Evolutionary conservation across 108 stramenopile genomes (phyloP).

Genomic region (Nitzschia inconspicua): DNA sequence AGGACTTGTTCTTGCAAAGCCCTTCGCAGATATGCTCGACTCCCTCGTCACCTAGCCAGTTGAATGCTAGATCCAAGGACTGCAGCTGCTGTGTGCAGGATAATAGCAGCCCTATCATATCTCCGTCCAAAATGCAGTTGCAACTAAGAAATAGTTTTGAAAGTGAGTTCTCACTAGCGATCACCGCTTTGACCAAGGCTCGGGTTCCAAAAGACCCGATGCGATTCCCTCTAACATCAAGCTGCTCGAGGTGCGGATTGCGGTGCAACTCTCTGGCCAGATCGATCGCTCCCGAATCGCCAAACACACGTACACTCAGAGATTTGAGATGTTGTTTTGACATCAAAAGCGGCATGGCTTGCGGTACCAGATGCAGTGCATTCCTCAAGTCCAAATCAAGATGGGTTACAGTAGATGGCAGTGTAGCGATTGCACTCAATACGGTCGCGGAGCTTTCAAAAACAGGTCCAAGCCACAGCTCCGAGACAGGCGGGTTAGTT

Average conservation of each 20-base stretch:
- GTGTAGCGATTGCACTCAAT: background rate
- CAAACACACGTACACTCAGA: slow-evolving; percentile 28
- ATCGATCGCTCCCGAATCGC: slow-evolving; percentile 21
- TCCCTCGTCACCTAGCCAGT: slow-evolving; percentile 24
- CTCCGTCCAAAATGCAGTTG: slow-evolving; percentile 20
- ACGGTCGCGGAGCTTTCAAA: slow-evolving; percentile 17
- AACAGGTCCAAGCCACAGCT: slow-evolving; percentile 26
- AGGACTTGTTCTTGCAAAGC: background rate
- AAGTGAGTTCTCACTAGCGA: background rate
- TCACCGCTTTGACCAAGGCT: slow-evolving; percentile 10
- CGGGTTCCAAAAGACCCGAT: slow-evolving; percentile 13
- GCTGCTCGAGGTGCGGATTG: slow-evolving; percentile 15
- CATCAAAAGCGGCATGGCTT: slow-evolving; percentile 13
- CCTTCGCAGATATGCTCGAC: slow-evolving; percentile 2
- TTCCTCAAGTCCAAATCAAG: slow-evolving; percentile 25
- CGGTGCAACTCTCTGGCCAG: slow-evolving; percentile 17
- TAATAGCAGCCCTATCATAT: background rate
- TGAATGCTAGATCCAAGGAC: slow-evolving; percentile 20
- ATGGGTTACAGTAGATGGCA: slow-evolving; percentile 17
- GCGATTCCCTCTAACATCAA: slow-evolving; percentile 21
- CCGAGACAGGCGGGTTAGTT: background rate
- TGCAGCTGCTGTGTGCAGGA: background rate
- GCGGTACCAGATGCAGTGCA: slow-evolving; percentile 5
- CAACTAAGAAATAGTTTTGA: slow-evolving; percentile 21
- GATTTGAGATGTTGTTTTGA: slow-evolving; percentile 10